Conservation (phyloP, 257 asterid species). For the Solanum megistacrolobum region DNA sequence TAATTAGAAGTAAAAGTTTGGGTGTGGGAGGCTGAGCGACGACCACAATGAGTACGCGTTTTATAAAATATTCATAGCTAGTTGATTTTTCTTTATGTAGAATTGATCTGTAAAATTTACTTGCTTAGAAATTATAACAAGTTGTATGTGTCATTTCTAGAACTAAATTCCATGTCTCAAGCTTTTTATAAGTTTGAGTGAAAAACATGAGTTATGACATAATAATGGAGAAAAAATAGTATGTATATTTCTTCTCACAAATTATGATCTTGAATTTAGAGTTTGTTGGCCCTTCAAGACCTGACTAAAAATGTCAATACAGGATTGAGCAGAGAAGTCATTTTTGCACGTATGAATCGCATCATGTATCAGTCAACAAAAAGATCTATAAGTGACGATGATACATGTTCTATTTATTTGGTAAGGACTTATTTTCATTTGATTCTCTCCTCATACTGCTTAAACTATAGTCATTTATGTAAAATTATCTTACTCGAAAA, state of each 20-base stretch:
- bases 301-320: too few species aligned
- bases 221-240: too few species aligned
- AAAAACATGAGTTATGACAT: too few species aligned
- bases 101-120: not conserved
- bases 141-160: not conserved
- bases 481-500: not conserved
- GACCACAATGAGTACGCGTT: too few species aligned
- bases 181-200: not conserved
- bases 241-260: not conserved
- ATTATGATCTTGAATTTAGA: too few species aligned
- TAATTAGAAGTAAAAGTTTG: too few species aligned
- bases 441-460: not conserved
- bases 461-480: not conserved
- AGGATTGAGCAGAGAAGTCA: too few species aligned
- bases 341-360: not conserved
- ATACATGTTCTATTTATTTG: not conserved
- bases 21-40: too few species aligned
- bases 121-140: not conserved
- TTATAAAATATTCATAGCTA: not conserved
- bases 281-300: too few species aligned
- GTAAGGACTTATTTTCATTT: not conserved
- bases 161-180: not conserved
- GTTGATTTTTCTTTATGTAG: too few species aligned
- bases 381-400: not conserved
- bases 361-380: not conserved